A percentile compares a stretch with the other conserved stretches of the same genome.
phyloP scores from a whole-genome alignment of 1,284 basidiomycete genomes.

The Ustilago esculenta region DNA sequence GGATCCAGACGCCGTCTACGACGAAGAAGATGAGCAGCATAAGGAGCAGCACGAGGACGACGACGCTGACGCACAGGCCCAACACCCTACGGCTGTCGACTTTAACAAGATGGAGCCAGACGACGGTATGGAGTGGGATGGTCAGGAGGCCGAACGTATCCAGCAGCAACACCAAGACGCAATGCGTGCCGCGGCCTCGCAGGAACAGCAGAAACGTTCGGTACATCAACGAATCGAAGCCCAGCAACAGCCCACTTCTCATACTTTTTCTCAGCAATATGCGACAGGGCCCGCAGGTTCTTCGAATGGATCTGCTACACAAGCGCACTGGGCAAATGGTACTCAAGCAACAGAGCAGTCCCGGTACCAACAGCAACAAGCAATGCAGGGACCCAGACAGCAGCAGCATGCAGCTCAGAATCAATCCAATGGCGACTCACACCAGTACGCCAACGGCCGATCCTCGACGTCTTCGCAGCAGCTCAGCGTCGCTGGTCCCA shows the following conservation, averaged over 20 bases:
- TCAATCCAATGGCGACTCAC: conserved; percentile 11
- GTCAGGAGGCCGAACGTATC: conserved; percentile 67
- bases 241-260: conserved; percentile 18
- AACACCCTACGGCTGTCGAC: conserved; percentile 8
- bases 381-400: conserved; percentile 60
- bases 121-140: conserved; percentile 71
- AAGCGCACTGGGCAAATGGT: conserved; percentile 6
- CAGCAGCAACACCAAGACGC: conserved; percentile 56
- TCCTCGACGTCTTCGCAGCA: conserved; percentile 28
- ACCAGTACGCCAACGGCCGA: conserved; percentile 18
- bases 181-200: conserved; percentile 7
- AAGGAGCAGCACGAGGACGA: conserved; percentile 10
- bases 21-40: conserved; percentile 26
- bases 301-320: conserved; percentile 14
- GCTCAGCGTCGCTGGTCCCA: conserved; percentile 12
- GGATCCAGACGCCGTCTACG: conserved; percentile 51
- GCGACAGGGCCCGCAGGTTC: conserved; percentile 6
- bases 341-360: conserved; percentile 4
- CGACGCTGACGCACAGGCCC: conserved; percentile 4
- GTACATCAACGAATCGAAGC: conserved; percentile 32
- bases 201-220: conserved; percentile 19
- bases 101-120: conserved; percentile 69
- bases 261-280: conserved; percentile 27
- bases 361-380: conserved; percentile 58
- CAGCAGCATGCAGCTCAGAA: conserved; percentile 14